These are phyloP conservation scores for Vaccinium myrtillus DNA, from an alignment of 148 eudicot species.

Conservation along the genomic window DNA sequence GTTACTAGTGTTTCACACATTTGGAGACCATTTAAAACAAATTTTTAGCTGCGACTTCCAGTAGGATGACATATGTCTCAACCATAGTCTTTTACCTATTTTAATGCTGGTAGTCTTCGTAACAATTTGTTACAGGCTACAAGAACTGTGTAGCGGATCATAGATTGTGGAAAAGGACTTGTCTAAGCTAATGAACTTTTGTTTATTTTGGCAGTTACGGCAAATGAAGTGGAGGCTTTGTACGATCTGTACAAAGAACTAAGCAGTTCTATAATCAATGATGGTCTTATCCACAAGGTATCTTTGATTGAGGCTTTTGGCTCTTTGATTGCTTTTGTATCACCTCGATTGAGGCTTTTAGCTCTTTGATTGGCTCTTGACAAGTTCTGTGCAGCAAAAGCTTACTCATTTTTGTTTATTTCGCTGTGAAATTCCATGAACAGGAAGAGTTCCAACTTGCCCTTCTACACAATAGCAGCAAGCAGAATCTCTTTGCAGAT, in stretches of 20 bases:
- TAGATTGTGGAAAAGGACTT: too few relatives aligned
- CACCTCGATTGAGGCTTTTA: background rate
- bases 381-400: background rate
- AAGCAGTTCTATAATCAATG: conserved; percentile 44
- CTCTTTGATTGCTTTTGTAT: background rate
- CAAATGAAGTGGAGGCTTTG: conserved; percentile 49
- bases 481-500: conserved; percentile 43
- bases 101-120: background rate
- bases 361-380: background rate
- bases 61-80: background rate
- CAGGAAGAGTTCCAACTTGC: conserved; percentile 61
- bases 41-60: background rate
- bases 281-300: conserved; percentile 55
- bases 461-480: conserved; percentile 36
- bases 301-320: background rate
- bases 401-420: background rate
- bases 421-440: background rate
- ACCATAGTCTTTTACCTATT: background rate
- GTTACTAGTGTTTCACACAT: background rate
- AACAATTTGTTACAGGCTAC: background rate
- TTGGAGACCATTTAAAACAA: background rate
- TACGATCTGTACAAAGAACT: conserved; percentile 33
- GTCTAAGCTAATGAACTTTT: background rate
- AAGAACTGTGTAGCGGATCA: background rate
- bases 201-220: conserved; percentile 37